Percentiles rank a stretch among this genome's conserved stretches.
Conservation (phyloP, 495 filamentous ascomycete genomes). For the Astrocystis sublimbata region DNA sequence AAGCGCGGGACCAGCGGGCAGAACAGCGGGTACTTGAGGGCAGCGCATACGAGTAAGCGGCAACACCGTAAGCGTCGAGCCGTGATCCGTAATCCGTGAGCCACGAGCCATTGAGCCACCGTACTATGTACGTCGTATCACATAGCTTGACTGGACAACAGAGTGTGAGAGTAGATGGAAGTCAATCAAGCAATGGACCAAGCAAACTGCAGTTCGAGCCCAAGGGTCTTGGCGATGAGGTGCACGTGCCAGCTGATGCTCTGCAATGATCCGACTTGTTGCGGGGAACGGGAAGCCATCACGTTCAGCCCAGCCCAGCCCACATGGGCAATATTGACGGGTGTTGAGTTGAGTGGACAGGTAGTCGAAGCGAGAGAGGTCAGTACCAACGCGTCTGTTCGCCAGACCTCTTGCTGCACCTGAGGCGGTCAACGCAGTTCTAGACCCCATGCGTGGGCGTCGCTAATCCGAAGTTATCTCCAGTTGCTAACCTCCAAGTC, state of each 20-base stretch:
- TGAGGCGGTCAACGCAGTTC: too few species aligned
- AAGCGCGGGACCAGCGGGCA: neutral
- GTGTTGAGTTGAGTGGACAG: neutral
- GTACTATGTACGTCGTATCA: neutral
- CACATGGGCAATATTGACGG: neutral
- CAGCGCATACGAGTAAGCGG: too few species aligned
- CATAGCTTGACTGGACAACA: neutral
- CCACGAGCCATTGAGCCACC: too few species aligned
- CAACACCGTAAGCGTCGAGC: too few species aligned
- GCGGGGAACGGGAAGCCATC: slow-evolving; percentile 16
- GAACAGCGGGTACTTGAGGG: too few species aligned
- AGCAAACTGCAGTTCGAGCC: neutral
- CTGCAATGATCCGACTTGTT: slow-evolving; percentile 6
- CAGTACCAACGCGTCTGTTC: too few species aligned
- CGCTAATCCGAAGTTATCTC: too few species aligned
- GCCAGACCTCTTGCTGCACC: too few species aligned
- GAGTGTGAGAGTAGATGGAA: neutral
- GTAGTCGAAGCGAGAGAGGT: too few species aligned
- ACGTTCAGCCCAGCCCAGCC: neutral
- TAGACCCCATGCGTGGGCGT: too few species aligned
- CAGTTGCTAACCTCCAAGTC: too few species aligned
- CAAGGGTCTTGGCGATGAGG: slow-evolving; percentile 12
- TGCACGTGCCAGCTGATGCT: slow-evolving; percentile 5
- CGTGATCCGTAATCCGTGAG: too few species aligned
- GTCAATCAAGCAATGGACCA: neutral